Conservation (phyloP, 805 yeast species). For the Priceomyces castillae region DNA sequence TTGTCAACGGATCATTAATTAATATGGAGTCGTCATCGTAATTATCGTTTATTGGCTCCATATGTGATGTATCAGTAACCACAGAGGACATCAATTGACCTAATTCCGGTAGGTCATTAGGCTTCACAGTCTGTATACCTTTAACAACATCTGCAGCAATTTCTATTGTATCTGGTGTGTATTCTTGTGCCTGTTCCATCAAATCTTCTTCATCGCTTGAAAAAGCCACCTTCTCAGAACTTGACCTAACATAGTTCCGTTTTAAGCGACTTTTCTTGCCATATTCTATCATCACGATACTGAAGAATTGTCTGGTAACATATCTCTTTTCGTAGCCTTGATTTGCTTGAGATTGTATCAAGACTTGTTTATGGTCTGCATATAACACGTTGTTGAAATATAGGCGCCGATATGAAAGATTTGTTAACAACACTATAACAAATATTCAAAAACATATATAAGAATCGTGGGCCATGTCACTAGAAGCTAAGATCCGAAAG, state of each 20-base stretch:
- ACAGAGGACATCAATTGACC: neutral
- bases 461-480: constrained; percentile 24
- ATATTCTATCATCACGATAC: constrained; percentile 12
- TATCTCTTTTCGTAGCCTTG: neutral
- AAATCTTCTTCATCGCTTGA: constrained; percentile 16
- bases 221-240: constrained; percentile 7
- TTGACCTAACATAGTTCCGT: neutral
- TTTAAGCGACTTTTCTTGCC: constrained; percentile 9
- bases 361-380: neutral
- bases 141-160: neutral
- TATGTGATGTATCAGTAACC: neutral
- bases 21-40: neutral
- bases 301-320: neutral
- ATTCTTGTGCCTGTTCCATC: neutral
- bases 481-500: constrained; percentile 43
- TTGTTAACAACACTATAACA: neutral
- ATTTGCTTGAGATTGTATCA: neutral
- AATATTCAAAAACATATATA: neutral
- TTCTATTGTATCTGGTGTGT: neutral
- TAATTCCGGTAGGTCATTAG: neutral
- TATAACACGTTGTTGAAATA: neutral
- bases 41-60: neutral
- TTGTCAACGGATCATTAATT: constrained; percentile 11
- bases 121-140: neutral
- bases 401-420: constrained; percentile 1